These are phyloP conservation scores for Megacollybia marginata DNA, from an alignment of 768 basidiomycete genomes.

Conservation along the genomic window DNA sequence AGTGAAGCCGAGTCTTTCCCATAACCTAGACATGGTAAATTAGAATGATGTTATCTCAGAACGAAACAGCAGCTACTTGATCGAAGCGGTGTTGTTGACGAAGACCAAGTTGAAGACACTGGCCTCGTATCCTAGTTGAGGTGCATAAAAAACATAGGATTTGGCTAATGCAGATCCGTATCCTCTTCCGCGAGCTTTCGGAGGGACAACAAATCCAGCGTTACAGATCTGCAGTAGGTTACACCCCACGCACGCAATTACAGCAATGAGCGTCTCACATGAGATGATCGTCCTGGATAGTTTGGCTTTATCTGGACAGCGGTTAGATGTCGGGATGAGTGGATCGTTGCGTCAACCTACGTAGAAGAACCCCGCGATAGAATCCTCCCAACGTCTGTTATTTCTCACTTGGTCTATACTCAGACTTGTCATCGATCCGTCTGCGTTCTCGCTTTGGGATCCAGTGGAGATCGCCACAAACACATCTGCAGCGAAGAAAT, in stretches of 20 bases:
- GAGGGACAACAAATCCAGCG: conserved; percentile 79
- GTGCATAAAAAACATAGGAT: conserved; percentile 78
- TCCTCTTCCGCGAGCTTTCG: conserved; percentile 50
- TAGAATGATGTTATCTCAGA: conserved; percentile 1
- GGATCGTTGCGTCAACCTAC: conserved; percentile 31
- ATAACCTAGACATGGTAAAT: conserved; percentile 46
- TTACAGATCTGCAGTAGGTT: conserved; percentile 63
- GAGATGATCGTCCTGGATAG: conserved; percentile 85
- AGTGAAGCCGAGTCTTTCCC: conserved; percentile 78
- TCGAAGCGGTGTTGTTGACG: conserved; percentile 71
- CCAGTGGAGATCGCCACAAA: conserved; percentile 51
- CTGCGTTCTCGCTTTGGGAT: conserved; percentile 8
- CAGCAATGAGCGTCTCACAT: conserved; percentile 47
- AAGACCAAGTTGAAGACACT: conserved; percentile 92
- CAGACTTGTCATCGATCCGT: conserved; percentile 16
- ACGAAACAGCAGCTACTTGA: conserved; percentile 37
- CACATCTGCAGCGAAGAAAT: conserved; percentile 75
- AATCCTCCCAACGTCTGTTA: conserved; percentile 57
- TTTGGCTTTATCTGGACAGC: conserved; percentile 65
- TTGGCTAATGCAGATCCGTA: conserved; percentile 68
- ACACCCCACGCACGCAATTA: not conserved
- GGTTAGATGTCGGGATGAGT: not conserved
- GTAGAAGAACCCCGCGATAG: conserved; percentile 74
- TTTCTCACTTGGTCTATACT: conserved; percentile 37
- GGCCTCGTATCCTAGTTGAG: conserved; percentile 65